These are phyloP conservation scores for Fusarium sp. DNA, from an alignment of 2,329 filamentous ascomycete genomes.

Conservation along the genomic window DNA sequence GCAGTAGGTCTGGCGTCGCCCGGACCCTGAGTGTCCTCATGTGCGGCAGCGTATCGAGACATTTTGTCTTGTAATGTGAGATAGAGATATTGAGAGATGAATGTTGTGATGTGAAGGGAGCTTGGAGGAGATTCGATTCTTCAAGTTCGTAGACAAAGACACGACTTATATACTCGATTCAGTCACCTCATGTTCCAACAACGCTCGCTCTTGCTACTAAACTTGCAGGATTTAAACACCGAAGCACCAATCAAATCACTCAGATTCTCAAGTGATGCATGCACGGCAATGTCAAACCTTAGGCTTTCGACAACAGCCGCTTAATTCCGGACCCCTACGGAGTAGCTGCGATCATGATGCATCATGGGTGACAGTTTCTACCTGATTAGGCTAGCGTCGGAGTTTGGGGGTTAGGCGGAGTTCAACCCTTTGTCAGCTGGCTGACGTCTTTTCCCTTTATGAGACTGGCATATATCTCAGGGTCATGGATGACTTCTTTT, in stretches of 20 bases:
- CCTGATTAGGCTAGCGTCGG: constrained; percentile 17
- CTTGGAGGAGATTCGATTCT: neutral
- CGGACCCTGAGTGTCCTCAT: constrained; percentile 41
- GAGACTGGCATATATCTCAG: neutral
- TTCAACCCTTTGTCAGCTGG: constrained; percentile 1
- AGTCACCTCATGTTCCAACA: too few species aligned
- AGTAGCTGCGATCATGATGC: neutral
- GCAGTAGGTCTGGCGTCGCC: constrained; percentile 54
- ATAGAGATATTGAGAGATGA: neutral
- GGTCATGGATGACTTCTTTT: neutral
- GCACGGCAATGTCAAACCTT: too few species aligned
- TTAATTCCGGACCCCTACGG: neutral
- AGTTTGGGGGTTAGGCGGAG: neutral
- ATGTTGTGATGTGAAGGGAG: neutral
- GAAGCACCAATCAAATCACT: neutral
- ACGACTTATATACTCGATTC: neutral
- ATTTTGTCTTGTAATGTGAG: neutral
- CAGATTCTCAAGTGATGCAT: neutral
- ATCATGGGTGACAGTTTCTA: constrained; percentile 22
- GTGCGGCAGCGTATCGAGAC: constrained; percentile 16
- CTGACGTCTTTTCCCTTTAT: constrained; percentile 20
- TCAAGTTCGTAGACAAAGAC: too few species aligned
- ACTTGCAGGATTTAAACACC: too few species aligned
- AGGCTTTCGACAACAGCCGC: neutral
- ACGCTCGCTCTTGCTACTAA: neutral